Evolutionary conservation across 78 protist species (phyloP).

Genomic region (Corallochytrium limacisporum): DNA sequence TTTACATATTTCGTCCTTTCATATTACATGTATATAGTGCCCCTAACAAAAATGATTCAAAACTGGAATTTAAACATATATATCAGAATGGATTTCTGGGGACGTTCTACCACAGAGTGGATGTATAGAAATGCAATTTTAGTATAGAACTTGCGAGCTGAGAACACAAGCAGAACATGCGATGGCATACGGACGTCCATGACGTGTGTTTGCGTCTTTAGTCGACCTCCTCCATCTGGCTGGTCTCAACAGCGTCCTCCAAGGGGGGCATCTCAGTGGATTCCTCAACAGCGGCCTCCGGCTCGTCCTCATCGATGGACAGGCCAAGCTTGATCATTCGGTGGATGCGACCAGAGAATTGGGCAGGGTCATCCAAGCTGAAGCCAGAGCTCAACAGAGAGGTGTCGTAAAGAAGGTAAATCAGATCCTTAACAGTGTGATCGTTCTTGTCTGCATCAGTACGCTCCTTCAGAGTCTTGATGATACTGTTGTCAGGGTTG

Average conservation of each 20-base stretch:
- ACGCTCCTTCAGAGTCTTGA: constrained; percentile 66
- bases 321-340: constrained; percentile 94
- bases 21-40: too few species aligned
- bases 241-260: constrained; percentile 18
- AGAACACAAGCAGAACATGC: too few species aligned
- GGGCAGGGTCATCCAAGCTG: constrained; percentile 87
- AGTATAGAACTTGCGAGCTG: too few species aligned
- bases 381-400: constrained; percentile 95
- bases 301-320: constrained; percentile 45
- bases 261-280: constrained; percentile 53
- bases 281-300: constrained; percentile 33
- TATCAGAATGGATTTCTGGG: too few species aligned
- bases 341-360: constrained; percentile 87
- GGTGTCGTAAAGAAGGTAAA: constrained; percentile 90
- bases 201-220: too few species aligned
- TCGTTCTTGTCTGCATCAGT: constrained; percentile 59
- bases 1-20: too few species aligned
- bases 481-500: constrained; percentile 91
- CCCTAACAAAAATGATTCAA: too few species aligned
- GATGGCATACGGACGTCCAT: background rate
- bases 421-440: constrained; percentile 89
- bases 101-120: too few species aligned
- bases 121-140: too few species aligned
- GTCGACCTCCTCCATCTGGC: constrained; percentile 19
- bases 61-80: too few species aligned